These are phyloP conservation scores for Neopestalotiopsis sp. DNA, from an alignment of 2,329 filamentous ascomycete genomes.

Conservation along the genomic window DNA sequence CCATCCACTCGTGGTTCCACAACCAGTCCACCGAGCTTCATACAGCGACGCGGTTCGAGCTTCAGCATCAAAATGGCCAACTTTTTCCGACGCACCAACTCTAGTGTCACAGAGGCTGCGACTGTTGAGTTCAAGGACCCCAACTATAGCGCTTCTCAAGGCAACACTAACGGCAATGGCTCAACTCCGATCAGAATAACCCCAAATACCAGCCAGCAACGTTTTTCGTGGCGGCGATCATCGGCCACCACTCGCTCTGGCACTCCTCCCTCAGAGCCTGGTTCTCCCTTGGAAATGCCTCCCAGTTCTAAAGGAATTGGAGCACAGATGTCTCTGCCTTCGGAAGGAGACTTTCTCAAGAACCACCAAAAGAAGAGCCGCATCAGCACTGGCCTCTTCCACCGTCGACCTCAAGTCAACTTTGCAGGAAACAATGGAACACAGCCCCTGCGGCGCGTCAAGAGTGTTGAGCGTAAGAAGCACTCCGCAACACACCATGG, in stretches of 20 bases:
- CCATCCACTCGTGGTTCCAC: constrained; percentile 14
- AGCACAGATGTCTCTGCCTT: constrained; percentile 41
- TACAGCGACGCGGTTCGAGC: constrained; percentile 12
- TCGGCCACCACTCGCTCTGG: constrained; percentile 36
- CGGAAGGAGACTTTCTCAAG: constrained; percentile 49
- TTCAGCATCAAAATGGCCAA: constrained; percentile 15
- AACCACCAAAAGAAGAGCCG: constrained; percentile 53
- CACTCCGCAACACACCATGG: constrained; percentile 24
- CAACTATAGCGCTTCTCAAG: constrained; percentile 29
- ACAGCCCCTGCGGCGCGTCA: constrained; percentile 31
- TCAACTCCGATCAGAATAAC: constrained; percentile 28
- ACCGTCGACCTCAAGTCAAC: constrained; percentile 53
- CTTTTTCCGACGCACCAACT: constrained; percentile 29
- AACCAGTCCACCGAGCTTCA: background rate
- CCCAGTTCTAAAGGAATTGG: constrained; percentile 28
- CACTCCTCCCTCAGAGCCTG: constrained; percentile 39
- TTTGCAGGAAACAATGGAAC: constrained; percentile 41
- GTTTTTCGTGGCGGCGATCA: constrained; percentile 39
- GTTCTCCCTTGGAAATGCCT: constrained; percentile 33
- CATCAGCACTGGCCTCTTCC: constrained; percentile 54
- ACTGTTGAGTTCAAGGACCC: constrained; percentile 30
- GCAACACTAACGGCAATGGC: constrained; percentile 30
- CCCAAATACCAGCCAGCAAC: constrained; percentile 30
- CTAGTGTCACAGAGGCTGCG: constrained; percentile 32
- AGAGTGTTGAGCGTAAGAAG: constrained; percentile 37